Evolutionary conservation across 768 basidiomycete species (phyloP), one percentile per base, ranked within the genome.

Genomic region (Punctularia strigosozonata): DNA sequence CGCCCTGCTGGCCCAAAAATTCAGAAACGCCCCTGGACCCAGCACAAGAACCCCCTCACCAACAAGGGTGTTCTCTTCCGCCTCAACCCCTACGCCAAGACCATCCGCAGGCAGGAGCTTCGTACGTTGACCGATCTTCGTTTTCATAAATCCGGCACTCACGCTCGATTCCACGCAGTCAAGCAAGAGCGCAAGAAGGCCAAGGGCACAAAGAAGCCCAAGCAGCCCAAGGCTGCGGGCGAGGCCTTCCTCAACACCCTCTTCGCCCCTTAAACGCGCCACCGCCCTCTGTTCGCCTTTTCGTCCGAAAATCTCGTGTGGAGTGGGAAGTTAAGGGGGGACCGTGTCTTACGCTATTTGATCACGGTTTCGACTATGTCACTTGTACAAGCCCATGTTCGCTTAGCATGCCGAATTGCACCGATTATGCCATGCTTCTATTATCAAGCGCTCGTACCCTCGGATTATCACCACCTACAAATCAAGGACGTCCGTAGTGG

Each of bases 51-150:
- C 73, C 90, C 92, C 38, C 75, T 95, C 53, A 62, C 76, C 65
- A 95, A 95, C 80, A 91, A 85, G 71, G 83, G 75, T 37, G 68
- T 92, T 51, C 78, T 92, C 58, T 92, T 91, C 88, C 83, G 91
- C 54, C 75, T 98, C 66, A 98, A 98, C 74, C 94, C 94, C 38
- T 97, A 98, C 65, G 94, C 92, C 53, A 94, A 94, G 77, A 83
- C 84, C 32, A 63, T 91, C 54, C 84, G 88, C 61, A 71, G 83
- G 50, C 83, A 90, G 55, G 89, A 94, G 58, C 63, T 94, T 48
- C 73, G 85, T 89, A 59, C 42, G 85, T 84, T 18, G 15, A 20
- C 32, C 31, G 5, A 12, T 24, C 7, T 36, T 10, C 15, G 36
- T 25, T n/a, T 31, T 36, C 23, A 34, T 38, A 20, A 15, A 38